phyloP scores from a whole-genome alignment of 371 early-diverging fungal species.

The Mortierella sp. region DNA sequence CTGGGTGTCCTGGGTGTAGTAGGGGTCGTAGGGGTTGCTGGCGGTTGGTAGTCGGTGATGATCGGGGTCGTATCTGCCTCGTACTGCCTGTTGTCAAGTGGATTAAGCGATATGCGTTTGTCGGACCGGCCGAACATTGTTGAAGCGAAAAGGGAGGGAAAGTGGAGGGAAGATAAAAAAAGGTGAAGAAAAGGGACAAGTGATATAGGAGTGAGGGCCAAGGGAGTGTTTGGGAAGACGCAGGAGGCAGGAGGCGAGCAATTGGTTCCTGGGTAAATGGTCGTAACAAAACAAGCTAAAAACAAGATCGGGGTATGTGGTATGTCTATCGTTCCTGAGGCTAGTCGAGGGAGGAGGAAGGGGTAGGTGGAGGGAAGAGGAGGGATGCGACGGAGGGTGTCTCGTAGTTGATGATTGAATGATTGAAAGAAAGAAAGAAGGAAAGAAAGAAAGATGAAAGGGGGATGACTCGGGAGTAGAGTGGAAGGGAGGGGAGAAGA shows the following conservation, averaged over 20 bases:
- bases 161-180: neutral
- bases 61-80: conserved; percentile 47
- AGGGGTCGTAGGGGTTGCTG: conserved; percentile 33
- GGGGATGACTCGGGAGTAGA: neutral
- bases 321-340: neutral
- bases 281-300: neutral
- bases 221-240: neutral
- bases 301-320: neutral
- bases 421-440: neutral
- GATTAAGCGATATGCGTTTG: conserved; percentile 48
- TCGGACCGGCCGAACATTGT: conserved; percentile 40
- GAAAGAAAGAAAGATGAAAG: neutral
- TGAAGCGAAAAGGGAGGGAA: conserved; percentile 2
- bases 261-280: neutral
- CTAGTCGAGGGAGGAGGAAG: neutral
- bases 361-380: neutral
- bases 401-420: neutral
- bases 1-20: conserved; percentile 27
- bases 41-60: conserved; percentile 39
- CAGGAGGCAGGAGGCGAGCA: neutral
- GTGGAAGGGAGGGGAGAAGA: neutral
- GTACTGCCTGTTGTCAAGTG: conserved; percentile 43
- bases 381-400: neutral
- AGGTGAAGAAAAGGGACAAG: neutral
- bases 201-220: neutral